Conservation (phyloP, 305 asterid genomes). For the Fraxinus angustifolia region DNA sequence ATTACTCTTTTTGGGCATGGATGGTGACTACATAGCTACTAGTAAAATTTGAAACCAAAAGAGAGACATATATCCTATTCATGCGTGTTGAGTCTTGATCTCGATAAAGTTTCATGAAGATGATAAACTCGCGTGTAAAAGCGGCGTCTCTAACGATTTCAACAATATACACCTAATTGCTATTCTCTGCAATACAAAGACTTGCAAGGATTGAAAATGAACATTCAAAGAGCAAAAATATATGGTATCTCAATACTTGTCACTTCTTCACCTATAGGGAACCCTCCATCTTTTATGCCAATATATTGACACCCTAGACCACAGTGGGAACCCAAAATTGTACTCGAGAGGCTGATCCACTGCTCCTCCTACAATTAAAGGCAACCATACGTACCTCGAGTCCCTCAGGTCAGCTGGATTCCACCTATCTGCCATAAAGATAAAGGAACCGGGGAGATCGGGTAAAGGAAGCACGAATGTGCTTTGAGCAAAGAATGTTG, state of each 20-base stretch:
- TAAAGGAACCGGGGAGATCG: slow-evolving; percentile 52
- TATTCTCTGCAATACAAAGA: slow-evolving; percentile 10
- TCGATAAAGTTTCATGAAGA: not conserved
- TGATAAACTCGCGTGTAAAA: not conserved
- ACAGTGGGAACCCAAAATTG: slow-evolving; percentile 82
- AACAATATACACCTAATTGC: slow-evolving; percentile 21
- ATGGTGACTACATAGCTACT: slow-evolving; percentile 28
- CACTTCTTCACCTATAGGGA: slow-evolving; percentile 52
- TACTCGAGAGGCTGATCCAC: slow-evolving; percentile 85
- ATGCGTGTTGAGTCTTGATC: not conserved
- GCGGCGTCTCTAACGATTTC: not conserved
- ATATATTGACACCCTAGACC: slow-evolving; percentile 85
- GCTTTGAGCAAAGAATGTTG: slow-evolving; percentile 87
- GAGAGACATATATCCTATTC: not conserved
- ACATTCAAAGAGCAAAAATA: slow-evolving; percentile 9
- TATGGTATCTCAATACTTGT: slow-evolving; percentile 26
- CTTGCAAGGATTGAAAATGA: slow-evolving; percentile 11
- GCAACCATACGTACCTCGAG: slow-evolving; percentile 91
- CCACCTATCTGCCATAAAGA: slow-evolving; percentile 98
- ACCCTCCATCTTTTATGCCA: slow-evolving; percentile 97
- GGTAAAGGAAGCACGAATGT: slow-evolving; percentile 78
- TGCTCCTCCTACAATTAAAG: slow-evolving; percentile 68
- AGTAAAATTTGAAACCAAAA: not conserved
- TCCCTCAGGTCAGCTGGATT: slow-evolving; percentile 88
- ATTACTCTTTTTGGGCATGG: slow-evolving; percentile 12